A percentile compares a stretch with the other conserved stretches of the same genome.
phyloP scores from a whole-genome alignment of 805 yeast species.

The Ogataea populi-albae region DNA sequence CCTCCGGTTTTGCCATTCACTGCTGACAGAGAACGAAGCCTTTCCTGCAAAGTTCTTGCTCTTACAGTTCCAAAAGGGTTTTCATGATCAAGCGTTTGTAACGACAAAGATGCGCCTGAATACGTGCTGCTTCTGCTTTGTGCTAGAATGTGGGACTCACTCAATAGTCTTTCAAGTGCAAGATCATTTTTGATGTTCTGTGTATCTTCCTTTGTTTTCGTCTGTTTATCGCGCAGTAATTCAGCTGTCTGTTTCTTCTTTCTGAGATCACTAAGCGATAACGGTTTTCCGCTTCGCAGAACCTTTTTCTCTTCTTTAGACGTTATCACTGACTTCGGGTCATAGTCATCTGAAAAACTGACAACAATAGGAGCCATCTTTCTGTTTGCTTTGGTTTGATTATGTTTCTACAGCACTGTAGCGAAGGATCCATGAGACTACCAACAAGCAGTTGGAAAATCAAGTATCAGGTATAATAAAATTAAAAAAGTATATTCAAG shows the following conservation, averaged over 20 bases:
- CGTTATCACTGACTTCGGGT: constrained; percentile 27
- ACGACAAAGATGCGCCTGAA: constrained; percentile 68
- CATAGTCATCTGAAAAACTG: constrained; percentile 39
- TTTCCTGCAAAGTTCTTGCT: constrained; percentile 56
- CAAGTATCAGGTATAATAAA: not conserved
- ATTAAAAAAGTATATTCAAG: not conserved
- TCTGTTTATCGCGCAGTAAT: constrained; percentile 22
- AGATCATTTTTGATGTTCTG: constrained; percentile 66
- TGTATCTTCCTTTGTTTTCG: constrained; percentile 38
- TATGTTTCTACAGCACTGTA: constrained; percentile 3
- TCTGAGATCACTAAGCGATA: constrained; percentile 41
- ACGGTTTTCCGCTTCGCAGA: constrained; percentile 60
- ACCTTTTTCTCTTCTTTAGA: constrained; percentile 50
- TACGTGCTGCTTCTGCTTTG: constrained; percentile 33
- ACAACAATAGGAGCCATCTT: constrained; percentile 47
- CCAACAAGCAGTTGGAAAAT: not conserved
- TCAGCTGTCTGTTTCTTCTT: constrained; percentile 36
- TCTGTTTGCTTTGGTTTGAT: not conserved
- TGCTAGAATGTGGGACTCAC: constrained; percentile 67
- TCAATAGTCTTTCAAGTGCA: constrained; percentile 65
- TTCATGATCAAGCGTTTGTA: constrained; percentile 58
- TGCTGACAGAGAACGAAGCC: constrained; percentile 50
- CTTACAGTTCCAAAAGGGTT: constrained; percentile 69
- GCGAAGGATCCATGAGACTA: not conserved
- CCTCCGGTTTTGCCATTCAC: constrained; percentile 40